phyloP scores from a whole-genome alignment of 2,329 filamentous ascomycete genomes.

The Botrytis porri region DNA sequence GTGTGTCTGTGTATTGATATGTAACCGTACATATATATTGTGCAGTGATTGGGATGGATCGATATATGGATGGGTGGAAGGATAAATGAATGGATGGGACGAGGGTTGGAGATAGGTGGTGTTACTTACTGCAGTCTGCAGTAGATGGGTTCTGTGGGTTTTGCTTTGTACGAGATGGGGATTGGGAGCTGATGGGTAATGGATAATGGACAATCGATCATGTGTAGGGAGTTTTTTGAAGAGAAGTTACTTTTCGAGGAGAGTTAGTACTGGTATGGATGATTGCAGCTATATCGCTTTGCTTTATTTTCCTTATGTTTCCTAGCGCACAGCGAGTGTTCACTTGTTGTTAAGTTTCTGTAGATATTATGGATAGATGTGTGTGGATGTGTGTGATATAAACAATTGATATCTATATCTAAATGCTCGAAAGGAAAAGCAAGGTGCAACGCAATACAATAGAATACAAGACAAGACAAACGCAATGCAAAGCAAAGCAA shows the following conservation, averaged over 20 bases:
- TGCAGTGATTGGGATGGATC: not conserved
- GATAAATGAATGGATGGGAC: too few relatives aligned
- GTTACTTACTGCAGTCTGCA: not conserved
- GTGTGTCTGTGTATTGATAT: not conserved
- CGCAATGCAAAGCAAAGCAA: constrained; percentile 10
- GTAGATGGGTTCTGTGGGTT: not conserved
- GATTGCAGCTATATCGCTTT: not conserved
- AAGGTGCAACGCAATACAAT: not conserved
- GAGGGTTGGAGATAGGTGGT: not conserved
- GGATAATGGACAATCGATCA: not conserved
- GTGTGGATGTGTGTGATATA: not conserved
- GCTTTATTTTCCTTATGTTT: not conserved
- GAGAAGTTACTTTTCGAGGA: not conserved
- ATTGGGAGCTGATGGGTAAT: not conserved
- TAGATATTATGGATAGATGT: not conserved
- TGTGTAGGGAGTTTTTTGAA: too few relatives aligned
- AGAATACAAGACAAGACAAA: constrained; percentile 4
- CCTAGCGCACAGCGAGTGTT: not conserved
- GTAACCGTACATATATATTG: not conserved
- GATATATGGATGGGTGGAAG: not conserved
- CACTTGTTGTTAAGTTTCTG: not conserved
- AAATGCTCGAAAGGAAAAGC: not conserved
- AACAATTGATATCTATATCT: constrained; percentile 1
- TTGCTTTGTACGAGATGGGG: not conserved
- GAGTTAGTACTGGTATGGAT: not conserved